Evolutionary conservation across 1,284 basidiomycete genomes (phyloP).

Genomic region (Ceratobasidium sp.): DNA sequence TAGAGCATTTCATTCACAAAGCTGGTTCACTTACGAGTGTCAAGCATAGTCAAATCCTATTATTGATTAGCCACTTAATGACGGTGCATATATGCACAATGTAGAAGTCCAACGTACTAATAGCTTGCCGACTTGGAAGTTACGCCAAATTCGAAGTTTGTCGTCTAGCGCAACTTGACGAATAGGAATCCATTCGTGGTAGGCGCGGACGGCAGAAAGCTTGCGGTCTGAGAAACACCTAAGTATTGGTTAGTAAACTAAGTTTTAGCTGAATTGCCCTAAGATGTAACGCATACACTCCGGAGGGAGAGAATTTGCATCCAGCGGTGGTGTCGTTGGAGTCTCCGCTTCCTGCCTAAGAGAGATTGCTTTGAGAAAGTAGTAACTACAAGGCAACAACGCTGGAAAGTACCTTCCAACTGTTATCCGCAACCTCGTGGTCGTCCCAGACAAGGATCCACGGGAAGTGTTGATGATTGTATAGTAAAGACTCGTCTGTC

Average conservation of each 20-base stretch:
- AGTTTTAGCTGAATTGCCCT: slow-evolving; percentile 48
- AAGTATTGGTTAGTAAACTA: slow-evolving; percentile 18
- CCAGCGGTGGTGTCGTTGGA: slow-evolving; percentile 71
- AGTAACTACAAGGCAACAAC: too few species aligned
- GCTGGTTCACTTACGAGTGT: slow-evolving; percentile 52
- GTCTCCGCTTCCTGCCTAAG: slow-evolving; percentile 67
- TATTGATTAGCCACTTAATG: slow-evolving; percentile 21
- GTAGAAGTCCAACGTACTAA: slow-evolving; percentile 65
- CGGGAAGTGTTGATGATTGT: slow-evolving; percentile 67
- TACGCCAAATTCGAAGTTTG: slow-evolving; percentile 75
- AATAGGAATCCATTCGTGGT: slow-evolving; percentile 80
- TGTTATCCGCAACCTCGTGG: slow-evolving; percentile 74
- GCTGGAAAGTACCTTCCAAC: slow-evolving; percentile 62
- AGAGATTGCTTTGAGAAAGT: neutral
- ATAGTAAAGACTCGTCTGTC: slow-evolving; percentile 65
- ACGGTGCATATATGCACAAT: slow-evolving; percentile 72
- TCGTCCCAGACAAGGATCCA: slow-evolving; percentile 76
- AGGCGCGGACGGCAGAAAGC: slow-evolving; percentile 72
- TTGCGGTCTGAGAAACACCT: slow-evolving; percentile 71
- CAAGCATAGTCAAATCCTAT: slow-evolving; percentile 56
- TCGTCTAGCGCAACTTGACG: slow-evolving; percentile 72
- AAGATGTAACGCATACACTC: slow-evolving; percentile 58
- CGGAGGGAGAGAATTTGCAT: slow-evolving; percentile 69
- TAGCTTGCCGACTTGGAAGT: slow-evolving; percentile 74
- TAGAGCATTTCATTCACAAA: neutral